These are phyloP conservation scores for Cicer pinnatifidum DNA, from an alignment of 306 rosid genomes.

Conservation along the genomic window DNA sequence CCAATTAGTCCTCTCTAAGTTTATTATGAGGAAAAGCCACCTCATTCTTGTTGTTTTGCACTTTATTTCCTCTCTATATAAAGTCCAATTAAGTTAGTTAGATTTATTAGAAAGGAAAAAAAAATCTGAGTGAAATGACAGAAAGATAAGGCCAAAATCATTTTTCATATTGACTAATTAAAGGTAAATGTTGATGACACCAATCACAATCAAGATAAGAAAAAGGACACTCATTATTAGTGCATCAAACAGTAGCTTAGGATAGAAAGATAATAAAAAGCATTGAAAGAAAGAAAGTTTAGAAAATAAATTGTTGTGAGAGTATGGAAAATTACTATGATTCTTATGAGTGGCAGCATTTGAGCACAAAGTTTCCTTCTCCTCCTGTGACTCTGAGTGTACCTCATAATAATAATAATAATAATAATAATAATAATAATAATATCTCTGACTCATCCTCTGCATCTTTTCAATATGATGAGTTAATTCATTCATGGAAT, in stretches of 20 bases:
- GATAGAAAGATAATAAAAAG: slow-evolving; percentile 31
- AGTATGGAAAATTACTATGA: slow-evolving; percentile 64
- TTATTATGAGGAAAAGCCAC: slow-evolving; percentile 16
- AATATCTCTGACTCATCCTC: slow-evolving; percentile 49
- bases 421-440: background rate
- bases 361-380: no score
- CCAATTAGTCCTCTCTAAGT: background rate
- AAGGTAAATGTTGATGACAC: slow-evolving; percentile 45
- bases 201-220: slow-evolving; percentile 70
- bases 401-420: no score
- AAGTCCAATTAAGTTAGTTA: slow-evolving; percentile 42
- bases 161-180: slow-evolving; percentile 66
- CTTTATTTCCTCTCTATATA: slow-evolving; percentile 17
- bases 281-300: slow-evolving; percentile 40
- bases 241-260: slow-evolving; percentile 57
- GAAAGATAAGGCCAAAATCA: slow-evolving; percentile 59
- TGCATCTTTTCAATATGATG: slow-evolving; percentile 55
- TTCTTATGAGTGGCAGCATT: background rate
- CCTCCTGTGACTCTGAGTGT: no score
- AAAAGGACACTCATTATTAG: slow-evolving; percentile 60
- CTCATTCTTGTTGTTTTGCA: slow-evolving; percentile 16
- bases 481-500: slow-evolving; percentile 56
- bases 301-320: slow-evolving; percentile 33
- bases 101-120: slow-evolving; percentile 40
- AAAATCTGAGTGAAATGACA: slow-evolving; percentile 59